Evolutionary conservation across 2,329 filamentous ascomycete species (phyloP).

Genomic region (Hypoxylon sp.): DNA sequence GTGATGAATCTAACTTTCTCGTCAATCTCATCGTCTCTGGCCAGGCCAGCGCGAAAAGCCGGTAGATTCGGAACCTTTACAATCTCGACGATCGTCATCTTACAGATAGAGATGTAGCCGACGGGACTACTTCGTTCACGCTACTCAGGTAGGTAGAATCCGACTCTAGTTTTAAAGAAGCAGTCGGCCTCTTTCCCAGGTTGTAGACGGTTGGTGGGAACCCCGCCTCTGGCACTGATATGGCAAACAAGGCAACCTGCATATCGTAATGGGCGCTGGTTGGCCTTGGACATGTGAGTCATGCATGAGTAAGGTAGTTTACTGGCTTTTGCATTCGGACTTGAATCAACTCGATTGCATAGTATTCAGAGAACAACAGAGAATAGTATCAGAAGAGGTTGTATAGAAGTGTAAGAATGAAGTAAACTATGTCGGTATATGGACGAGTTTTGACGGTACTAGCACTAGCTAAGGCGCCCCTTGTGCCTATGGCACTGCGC

Average conservation of each 20-base stretch:
- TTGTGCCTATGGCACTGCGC: neutral
- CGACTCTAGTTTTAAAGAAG: no score
- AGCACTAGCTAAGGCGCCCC: neutral
- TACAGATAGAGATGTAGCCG: neutral
- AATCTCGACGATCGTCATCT: neutral
- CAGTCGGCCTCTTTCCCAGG: no score
- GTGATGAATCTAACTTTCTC: neutral
- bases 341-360: no score
- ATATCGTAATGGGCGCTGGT: neutral
- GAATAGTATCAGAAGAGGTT: no score
- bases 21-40: neutral
- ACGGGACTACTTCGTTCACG: no score
- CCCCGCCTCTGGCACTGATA: neutral
- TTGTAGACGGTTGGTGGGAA: no score
- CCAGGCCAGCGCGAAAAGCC: neutral
- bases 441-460: no score
- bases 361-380: no score
- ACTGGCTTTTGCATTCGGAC: no score
- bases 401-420: no score
- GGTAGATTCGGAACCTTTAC: neutral
- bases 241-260: neutral
- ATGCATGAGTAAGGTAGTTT: neutral
- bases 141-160: no score
- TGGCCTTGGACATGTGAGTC: neutral
- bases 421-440: no score